These are phyloP conservation scores for Rhodotorula babjevae DNA, from an alignment of 768 basidiomycete genomes.

Conservation along the genomic window DNA sequence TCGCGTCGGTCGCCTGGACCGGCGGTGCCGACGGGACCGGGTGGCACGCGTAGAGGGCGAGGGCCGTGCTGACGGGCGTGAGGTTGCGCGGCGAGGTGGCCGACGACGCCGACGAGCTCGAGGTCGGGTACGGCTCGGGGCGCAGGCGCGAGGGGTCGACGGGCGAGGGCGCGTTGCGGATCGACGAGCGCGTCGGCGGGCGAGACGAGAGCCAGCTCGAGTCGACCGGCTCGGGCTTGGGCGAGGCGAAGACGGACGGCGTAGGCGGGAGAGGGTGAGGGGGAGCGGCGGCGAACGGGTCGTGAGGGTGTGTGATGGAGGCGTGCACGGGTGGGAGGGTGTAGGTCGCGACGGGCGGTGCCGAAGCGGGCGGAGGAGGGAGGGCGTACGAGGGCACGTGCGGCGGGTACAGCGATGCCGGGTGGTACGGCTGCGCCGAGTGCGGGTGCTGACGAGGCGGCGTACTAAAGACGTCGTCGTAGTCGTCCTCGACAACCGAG, in stretches of 20 bases:
- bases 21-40: neutral
- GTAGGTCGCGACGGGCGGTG: neutral
- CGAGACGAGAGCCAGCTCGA: neutral
- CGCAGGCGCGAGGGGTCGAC: neutral
- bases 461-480: neutral
- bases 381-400: neutral
- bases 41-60: neutral
- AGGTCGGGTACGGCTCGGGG: conserved; percentile 1
- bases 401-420: neutral
- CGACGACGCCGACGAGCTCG: neutral
- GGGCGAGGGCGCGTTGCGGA: neutral
- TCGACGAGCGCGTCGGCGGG: neutral
- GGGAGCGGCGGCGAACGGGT: too few relatives aligned
- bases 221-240: neutral
- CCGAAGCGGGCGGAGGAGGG: neutral
- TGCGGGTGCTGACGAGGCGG: neutral
- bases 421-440: neutral
- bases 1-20: too few relatives aligned
- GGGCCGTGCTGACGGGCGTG: conserved; percentile 4
- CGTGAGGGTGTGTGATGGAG: neutral
- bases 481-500: neutral
- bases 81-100: neutral
- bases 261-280: neutral
- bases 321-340: neutral
- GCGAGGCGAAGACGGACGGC: neutral